These are phyloP conservation scores for Apophysomyces ossiformis DNA, from an alignment of 371 early-diverging fungal species.

Conservation along the genomic window DNA sequence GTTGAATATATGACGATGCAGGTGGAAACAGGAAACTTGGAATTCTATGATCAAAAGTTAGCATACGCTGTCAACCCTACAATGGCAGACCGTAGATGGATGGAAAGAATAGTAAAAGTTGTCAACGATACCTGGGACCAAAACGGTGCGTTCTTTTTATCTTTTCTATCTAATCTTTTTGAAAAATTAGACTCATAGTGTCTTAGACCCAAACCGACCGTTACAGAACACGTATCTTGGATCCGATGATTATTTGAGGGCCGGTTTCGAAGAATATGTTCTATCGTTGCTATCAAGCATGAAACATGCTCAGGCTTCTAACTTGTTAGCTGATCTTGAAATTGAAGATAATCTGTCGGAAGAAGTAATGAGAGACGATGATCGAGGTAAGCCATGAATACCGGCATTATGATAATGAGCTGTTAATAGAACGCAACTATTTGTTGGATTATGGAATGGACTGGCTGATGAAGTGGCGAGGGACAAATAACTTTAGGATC, in stretches of 20 bases:
- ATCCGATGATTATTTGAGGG: conserved; percentile 81
- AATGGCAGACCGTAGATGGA: conserved; percentile 67
- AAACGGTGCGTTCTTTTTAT: conserved; percentile 41
- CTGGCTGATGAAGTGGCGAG: conserved; percentile 74
- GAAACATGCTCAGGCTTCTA: conserved; percentile 61
- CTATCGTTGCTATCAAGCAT: conserved; percentile 71
- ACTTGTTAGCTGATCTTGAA: conserved; percentile 37
- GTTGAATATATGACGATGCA: conserved; percentile 20
- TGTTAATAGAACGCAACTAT: conserved; percentile 59
- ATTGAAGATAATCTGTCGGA: conserved; percentile 34
- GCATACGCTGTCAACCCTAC: conserved; percentile 53
- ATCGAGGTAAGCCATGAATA: conserved; percentile 29
- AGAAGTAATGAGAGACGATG: conserved; percentile 40
- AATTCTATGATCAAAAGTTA: conserved; percentile 67
- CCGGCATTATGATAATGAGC: not conserved
- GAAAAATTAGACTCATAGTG: conserved; percentile 9
- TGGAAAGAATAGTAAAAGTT: conserved; percentile 64
- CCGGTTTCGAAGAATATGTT: conserved; percentile 79
- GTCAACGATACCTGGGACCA: conserved; percentile 58
- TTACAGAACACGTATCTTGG: conserved; percentile 68
- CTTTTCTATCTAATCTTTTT: not conserved
- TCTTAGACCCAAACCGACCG: conserved; percentile 54
- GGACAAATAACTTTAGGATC: conserved; percentile 69
- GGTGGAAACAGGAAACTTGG: conserved; percentile 77
- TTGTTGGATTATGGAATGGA: conserved; percentile 66